Base-by-base conservation (phyloP, 176 grass and related monocot genomes). In the Oryza nivara region DNA sequence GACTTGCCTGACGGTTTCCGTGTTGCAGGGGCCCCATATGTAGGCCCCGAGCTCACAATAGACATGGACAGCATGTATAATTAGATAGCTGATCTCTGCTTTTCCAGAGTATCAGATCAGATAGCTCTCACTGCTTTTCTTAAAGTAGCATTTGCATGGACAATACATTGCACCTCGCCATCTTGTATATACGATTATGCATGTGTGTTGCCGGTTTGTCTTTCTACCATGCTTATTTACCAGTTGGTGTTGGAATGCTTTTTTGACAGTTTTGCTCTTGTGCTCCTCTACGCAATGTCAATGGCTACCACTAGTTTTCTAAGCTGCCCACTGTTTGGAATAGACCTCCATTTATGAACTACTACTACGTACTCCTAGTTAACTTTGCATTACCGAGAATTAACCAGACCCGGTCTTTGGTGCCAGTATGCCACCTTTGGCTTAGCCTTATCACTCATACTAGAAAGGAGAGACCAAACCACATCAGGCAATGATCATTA, bases 21-120 rank as follows among this genome's bases (percentile, higher is more conserved):
- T 3, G 86, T 89, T 14, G 38, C 16, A 7, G 86, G 86, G 41
- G 86, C 83, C 6, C 74, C 82, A 19, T 88, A 91, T 12, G 69
- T 86, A 63, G 85, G 88, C 15, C 92, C 91, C 1, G 74, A 90
- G 49, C 85, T 88, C 44, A 56, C 30, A 15, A 54, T 84, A 25
- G 86, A 89, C 20, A 67, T 72, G 70, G 70, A 84, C 30, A 63
- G 2, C 58, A 49, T 82, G 15, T 86, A 66, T 25, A 58, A 64
- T 65, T 90, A 83, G 79, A 45, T 86, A 45, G 26, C 28, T 44
- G 19, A 63, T 63, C 20, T 4, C 78, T 60, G 41, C 68, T 64
- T 71, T 47, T 8, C 68, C 67, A 15, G 41, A 14, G n/a, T 20
- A 58, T 58, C 17, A 20, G 52, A 19, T 58, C 52, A 8, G 52